These are phyloP conservation scores for Hippophae gyantsensis DNA, from an alignment of 306 rosid genomes.

Conservation along the genomic window DNA sequence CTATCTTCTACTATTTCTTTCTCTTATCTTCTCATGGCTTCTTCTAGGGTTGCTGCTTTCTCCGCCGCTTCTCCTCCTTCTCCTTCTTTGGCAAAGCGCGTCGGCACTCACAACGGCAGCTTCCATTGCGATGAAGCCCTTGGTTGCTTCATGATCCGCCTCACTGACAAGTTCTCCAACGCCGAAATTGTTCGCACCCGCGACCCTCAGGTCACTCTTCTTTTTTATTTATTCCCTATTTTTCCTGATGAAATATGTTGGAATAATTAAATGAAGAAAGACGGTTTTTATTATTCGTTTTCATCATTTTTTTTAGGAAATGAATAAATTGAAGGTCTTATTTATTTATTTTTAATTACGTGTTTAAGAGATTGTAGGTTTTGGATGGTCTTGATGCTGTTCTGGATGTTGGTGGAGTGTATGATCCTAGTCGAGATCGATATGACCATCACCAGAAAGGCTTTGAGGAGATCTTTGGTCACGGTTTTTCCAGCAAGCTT, in stretches of 20 bases:
- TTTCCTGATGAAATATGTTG: background rate
- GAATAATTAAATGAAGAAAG: background rate
- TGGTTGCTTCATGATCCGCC: slow-evolving; percentile 51
- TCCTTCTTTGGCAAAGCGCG: slow-evolving; percentile 15
- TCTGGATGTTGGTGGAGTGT: slow-evolving; percentile 46
- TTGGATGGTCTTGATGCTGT: slow-evolving; percentile 35
- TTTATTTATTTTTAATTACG: no score
- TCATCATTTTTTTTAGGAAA: background rate
- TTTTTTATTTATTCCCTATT: background rate
- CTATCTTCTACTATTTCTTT: no score
- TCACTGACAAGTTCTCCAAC: slow-evolving; percentile 29
- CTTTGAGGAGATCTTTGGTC: slow-evolving; percentile 32
- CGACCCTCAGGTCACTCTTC: slow-evolving; percentile 19
- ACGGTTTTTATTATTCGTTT: background rate
- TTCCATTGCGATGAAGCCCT: slow-evolving; percentile 64
- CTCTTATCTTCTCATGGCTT: no score
- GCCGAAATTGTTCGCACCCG: slow-evolving; percentile 42
- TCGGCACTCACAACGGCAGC: slow-evolving; percentile 50
- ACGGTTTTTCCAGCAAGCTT: slow-evolving; percentile 38
- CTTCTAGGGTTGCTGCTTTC: no score
- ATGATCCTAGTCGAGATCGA: slow-evolving; percentile 37
- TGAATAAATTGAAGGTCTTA: background rate
- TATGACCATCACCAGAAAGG: slow-evolving; percentile 43
- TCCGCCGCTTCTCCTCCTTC: no score
- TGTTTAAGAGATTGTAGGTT: slow-evolving; percentile 11